Base-by-base conservation (phyloP, 1,284 basidiomycete species). In the Boletus holoroseus region DNA sequence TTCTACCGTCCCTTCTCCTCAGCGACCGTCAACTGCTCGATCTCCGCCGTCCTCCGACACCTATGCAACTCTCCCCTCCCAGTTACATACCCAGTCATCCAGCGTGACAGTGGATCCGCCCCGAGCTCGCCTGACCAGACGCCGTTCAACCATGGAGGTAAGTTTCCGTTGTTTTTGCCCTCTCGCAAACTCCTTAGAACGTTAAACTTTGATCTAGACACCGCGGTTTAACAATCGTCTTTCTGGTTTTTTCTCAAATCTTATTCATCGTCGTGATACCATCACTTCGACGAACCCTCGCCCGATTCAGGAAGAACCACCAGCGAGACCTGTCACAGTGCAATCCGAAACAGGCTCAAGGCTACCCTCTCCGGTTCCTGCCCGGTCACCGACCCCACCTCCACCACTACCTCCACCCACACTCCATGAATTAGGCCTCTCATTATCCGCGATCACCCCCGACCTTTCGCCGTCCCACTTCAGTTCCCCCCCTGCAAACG, bases 231-330 rank as follows among this genome's bases (percentile, higher is more conserved):
- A 82, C 27, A 87, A 82, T 64, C 77, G 88, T 26, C 73, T 90
- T 38, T 90, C 87, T 37, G 88, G 87, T 20, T 89, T 90, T 68
- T 81, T 90, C 65, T 83, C 79, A n/a, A 81, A 79, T 61, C 74
- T 90, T 49, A 86, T 90, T 7, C 81, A 86, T 62, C 78, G 86
- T 44, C 77, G 85, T 46, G 85, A 88, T 45, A 68, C 65, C 35
- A 57, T 64, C 4, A 59, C 72, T 35, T 60, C 59, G 2, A 50
- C 66, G 5, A 53, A 62, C 15, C 48, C 68, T 12, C 62, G 68
- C n/a, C 45, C 50, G 13, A 44, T 50, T 26, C 51, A 59, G 38
- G 64, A 68, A 39, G 68, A 66, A 45, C 67, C 68, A 51, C 54
- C 66, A 13, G 34, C 58, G 28, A 53, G 60, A n/a, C 55, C 64